Conservation (phyloP, 75 land plant genomes). For the Pinus taeda region DNA sequence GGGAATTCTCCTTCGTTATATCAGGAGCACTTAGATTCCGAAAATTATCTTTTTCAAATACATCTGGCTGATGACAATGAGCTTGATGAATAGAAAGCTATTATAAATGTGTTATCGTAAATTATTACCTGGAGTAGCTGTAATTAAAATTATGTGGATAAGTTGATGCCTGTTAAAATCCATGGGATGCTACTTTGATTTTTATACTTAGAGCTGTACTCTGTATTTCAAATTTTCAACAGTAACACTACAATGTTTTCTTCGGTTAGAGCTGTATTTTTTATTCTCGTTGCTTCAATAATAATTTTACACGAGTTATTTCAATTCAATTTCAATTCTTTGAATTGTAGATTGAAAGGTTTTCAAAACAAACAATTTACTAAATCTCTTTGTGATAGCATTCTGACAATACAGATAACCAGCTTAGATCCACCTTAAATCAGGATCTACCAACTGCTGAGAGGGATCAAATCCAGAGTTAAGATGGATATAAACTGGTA, state of each 20-base stretch:
- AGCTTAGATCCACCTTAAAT: too few species aligned
- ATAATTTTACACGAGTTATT: not conserved
- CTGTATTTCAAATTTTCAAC: not conserved
- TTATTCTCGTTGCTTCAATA: not conserved
- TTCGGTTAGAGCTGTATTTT: not conserved
- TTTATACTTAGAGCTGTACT: not conserved
- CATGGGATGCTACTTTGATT: not conserved
- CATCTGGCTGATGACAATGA: not conserved
- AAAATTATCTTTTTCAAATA: slow-evolving; percentile 6
- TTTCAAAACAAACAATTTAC: not conserved
- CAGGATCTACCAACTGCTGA: too few species aligned
- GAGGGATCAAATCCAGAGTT: too few species aligned
- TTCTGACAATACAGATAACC: too few species aligned
- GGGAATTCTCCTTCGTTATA: not conserved
- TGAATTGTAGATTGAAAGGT: not conserved
- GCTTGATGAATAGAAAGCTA: not conserved
- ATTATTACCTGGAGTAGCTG: slow-evolving; percentile 2
- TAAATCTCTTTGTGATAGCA: not conserved
- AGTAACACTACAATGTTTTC: not conserved
- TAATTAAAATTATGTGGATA: not conserved
- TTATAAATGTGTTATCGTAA: not conserved
- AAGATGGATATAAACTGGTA: too few species aligned
- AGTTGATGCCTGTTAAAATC: not conserved
- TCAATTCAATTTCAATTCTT: not conserved
- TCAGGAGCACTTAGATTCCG: slow-evolving; percentile 13